These are phyloP conservation scores for Mycena haematopus DNA, from an alignment of 768 basidiomycete species.

Conservation along the genomic window DNA sequence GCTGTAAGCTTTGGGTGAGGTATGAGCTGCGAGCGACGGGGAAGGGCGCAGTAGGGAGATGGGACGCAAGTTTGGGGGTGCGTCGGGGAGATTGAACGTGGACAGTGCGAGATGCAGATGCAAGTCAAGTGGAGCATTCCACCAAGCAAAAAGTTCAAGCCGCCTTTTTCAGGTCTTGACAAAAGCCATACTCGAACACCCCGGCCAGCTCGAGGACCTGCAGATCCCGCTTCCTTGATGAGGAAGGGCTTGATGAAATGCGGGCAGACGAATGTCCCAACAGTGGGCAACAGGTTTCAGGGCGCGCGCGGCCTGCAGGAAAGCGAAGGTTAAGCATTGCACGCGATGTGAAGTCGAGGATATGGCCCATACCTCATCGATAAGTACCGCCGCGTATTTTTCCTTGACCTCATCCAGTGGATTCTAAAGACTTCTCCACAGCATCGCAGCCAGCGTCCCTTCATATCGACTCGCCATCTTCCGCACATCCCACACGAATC, in stretches of 20 bases:
- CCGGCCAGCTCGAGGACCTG: background rate
- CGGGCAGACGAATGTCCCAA: background rate
- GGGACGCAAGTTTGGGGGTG: too few relatives aligned
- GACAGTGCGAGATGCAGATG: too few relatives aligned
- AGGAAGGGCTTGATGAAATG: background rate
- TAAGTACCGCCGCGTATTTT: background rate
- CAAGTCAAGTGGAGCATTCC: too few relatives aligned
- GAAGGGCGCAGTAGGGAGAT: too few relatives aligned
- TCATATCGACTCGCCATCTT: background rate
- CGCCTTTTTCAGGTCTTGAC: background rate
- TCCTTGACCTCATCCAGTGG: background rate
- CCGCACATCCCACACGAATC: background rate
- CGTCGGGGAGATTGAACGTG: too few relatives aligned
- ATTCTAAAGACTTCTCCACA: background rate
- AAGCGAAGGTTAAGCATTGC: too few relatives aligned
- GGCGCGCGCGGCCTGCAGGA: background rate
- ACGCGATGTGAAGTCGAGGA: too few relatives aligned
- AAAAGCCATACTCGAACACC: background rate
- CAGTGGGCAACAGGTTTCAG: background rate
- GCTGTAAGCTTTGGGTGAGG: too few relatives aligned
- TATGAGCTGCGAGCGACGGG: too few relatives aligned
- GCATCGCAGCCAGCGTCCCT: background rate
- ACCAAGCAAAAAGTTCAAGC: too few relatives aligned
- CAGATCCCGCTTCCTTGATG: background rate
- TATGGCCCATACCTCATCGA: background rate